These are phyloP conservation scores for Pluteus cervinus DNA, from an alignment of 768 basidiomycete genomes.

Conservation along the genomic window DNA sequence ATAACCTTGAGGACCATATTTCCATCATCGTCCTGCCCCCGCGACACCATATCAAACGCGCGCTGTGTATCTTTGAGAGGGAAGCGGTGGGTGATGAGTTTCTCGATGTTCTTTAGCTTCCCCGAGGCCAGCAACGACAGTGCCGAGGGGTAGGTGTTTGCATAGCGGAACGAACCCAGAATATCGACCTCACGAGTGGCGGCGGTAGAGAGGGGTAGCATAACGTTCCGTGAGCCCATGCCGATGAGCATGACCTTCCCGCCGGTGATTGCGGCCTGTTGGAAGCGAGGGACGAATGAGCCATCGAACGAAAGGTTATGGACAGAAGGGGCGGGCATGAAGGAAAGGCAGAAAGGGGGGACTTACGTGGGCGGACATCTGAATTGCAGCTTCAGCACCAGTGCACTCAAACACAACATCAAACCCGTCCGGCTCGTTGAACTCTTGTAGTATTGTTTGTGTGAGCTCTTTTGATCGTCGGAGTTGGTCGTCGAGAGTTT, in stretches of 20 bases:
- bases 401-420: constrained; percentile 95
- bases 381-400: constrained; percentile 87
- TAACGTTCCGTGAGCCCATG: constrained; percentile 85
- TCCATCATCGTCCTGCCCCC: constrained; percentile 75
- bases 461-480: constrained; percentile 55
- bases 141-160: constrained; percentile 87
- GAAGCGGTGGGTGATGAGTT: constrained; percentile 78
- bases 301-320: not conserved
- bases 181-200: constrained; percentile 90
- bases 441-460: constrained; percentile 43
- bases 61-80: constrained; percentile 53
- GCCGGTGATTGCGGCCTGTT: constrained; percentile 73
- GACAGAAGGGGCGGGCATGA: constrained; percentile 7
- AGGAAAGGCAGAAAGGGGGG: constrained; percentile 6
- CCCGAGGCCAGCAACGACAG: constrained; percentile 69
- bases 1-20: constrained; percentile 88
- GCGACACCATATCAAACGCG: constrained; percentile 78
- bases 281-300: constrained; percentile 8
- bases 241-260: constrained; percentile 92
- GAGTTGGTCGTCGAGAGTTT: constrained; percentile 51
- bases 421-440: constrained; percentile 70
- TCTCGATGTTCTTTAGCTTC: constrained; percentile 54
- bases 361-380: constrained; percentile 86
- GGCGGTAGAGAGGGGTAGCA: constrained; percentile 78
- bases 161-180: constrained; percentile 86